phyloP scores from a whole-genome alignment of 257 asterid genomes.

The Solanum piurae region DNA sequence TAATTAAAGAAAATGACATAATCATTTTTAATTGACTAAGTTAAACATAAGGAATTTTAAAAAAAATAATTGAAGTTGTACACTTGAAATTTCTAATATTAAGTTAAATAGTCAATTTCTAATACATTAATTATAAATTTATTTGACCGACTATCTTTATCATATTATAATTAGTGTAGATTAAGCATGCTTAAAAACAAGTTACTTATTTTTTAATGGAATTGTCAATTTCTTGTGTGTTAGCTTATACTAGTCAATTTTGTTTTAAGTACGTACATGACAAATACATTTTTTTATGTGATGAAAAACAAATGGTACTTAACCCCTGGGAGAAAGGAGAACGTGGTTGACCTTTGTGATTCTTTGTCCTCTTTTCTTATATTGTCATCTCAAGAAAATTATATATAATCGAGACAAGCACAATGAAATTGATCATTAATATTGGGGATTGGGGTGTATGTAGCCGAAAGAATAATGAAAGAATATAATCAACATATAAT shows the following conservation, averaged over 20 bases:
- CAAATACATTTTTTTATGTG: not conserved
- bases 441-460: not conserved
- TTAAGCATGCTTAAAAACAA: not conserved
- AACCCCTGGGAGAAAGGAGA: not conserved
- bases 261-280: not conserved
- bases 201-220: not conserved
- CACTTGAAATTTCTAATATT: not conserved
- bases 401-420: not conserved
- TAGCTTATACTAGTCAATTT: not conserved
- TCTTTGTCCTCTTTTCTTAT: not conserved
- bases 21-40: not conserved
- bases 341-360: not conserved
- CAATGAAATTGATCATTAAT: not conserved
- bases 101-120: not conserved
- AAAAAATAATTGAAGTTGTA: not conserved
- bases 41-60: not conserved
- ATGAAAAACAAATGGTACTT: not conserved
- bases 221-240: not conserved
- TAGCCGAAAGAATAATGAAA: not conserved
- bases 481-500: no score
- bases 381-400: not conserved
- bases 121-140: not conserved
- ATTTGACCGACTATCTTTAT: not conserved
- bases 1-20: not conserved
- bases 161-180: not conserved